Evolutionary conservation across 78 protist species (phyloP).

Genomic region (Planoprotostelium fungivorum): DNA sequence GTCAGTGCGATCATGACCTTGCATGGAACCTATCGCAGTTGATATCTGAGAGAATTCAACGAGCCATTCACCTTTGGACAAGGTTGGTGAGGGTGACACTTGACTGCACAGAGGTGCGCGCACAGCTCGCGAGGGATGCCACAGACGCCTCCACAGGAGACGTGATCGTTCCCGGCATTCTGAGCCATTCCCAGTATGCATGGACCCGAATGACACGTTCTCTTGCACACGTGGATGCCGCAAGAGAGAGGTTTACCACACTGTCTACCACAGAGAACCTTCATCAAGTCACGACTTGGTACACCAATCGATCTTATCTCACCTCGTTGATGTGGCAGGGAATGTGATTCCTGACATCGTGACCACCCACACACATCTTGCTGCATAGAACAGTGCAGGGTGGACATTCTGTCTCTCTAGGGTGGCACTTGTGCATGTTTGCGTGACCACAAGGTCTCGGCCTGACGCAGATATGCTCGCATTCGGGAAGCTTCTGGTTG

Average conservation of each 20-base stretch:
- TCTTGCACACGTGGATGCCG: conserved; percentile 17
- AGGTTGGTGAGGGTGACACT: conserved; percentile 70
- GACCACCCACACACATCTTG: conserved; percentile 66
- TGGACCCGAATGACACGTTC: conserved; percentile 17
- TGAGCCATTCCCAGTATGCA: conserved; percentile 4
- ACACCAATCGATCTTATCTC: neutral
- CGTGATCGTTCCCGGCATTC: neutral
- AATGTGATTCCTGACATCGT: conserved; percentile 43
- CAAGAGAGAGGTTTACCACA: conserved; percentile 23
- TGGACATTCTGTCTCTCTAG: conserved; percentile 39
- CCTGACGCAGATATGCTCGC: conserved; percentile 38
- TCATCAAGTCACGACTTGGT: conserved; percentile 5
- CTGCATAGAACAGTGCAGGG: conserved; percentile 43
- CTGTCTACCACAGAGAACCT: conserved; percentile 11
- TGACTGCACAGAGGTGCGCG: conserved; percentile 34
- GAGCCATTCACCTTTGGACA: conserved; percentile 31
- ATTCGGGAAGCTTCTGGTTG: conserved; percentile 56
- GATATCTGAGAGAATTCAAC: neutral
- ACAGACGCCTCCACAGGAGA: conserved; percentile 43
- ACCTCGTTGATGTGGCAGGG: conserved; percentile 49
- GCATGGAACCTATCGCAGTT: neutral
- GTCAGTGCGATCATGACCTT: conserved; percentile 13
- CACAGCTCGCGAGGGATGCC: conserved; percentile 24
- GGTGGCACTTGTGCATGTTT: conserved; percentile 62
- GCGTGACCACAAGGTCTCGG: conserved; percentile 66